Evolutionary conservation across 306 rosid species (phyloP).

Genomic region (Castanospermum australe): DNA sequence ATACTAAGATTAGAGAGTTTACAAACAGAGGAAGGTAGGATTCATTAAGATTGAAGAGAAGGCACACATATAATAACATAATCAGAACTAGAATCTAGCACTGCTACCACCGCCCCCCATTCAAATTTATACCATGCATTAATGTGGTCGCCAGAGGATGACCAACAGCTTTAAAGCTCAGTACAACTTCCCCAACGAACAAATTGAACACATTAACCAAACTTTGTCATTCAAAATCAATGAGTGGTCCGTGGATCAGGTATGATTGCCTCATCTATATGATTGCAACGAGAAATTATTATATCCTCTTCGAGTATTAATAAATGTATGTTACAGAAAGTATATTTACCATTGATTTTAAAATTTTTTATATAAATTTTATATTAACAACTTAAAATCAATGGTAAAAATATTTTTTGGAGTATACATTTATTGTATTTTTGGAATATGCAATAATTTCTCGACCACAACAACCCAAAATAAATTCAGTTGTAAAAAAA

Average conservation of each 20-base stretch:
- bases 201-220: slow-evolving; percentile 19
- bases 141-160: not conserved
- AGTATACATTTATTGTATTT: too few relatives aligned
- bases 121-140: slow-evolving; percentile 2
- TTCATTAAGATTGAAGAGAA: not conserved
- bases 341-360: too few relatives aligned
- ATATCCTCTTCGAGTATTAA: too few relatives aligned
- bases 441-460: too few relatives aligned
- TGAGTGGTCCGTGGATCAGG: not conserved
- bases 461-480: too few relatives aligned
- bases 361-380: too few relatives aligned
- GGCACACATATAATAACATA: not conserved
- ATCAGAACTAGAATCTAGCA: not conserved
- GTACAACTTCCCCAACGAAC: slow-evolving; percentile 5
- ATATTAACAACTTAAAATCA: too few relatives aligned
- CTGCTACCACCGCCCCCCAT: slow-evolving; percentile 10
- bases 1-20: not conserved
- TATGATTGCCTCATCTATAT: not conserved
- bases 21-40: not conserved
- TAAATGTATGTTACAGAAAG: too few relatives aligned
- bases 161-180: not conserved
- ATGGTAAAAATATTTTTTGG: too few relatives aligned
- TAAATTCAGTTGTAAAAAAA: not conserved
- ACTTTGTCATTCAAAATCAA: slow-evolving; percentile 10
- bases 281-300: too few relatives aligned